Percentiles rank a stretch among this genome's conserved stretches.
These are phyloP conservation scores for Hymenoscyphus occultus DNA, from an alignment of 2,329 filamentous ascomycete species.

Conservation along the genomic window DNA sequence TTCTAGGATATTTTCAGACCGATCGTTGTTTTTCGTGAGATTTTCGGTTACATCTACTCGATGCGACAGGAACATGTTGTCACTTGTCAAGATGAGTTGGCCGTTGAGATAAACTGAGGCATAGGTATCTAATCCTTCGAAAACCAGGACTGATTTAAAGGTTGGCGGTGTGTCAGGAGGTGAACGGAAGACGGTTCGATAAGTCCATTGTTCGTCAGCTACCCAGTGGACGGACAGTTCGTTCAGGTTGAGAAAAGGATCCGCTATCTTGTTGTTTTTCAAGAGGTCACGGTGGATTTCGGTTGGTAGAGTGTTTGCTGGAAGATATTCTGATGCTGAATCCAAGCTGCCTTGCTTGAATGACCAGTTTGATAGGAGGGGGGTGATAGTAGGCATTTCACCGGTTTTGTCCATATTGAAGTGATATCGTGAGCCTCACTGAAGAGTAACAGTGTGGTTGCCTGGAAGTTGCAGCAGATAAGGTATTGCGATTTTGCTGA, in stretches of 20 bases:
- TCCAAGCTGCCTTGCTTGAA: background rate
- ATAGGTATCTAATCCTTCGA: background rate
- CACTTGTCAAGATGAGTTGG: background rate
- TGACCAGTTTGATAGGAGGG: background rate
- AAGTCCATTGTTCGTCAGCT: background rate
- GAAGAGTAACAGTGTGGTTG: too few species aligned
- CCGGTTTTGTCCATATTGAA: too few species aligned
- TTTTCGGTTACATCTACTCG: slow-evolving; percentile 46
- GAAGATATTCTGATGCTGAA: background rate
- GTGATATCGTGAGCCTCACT: too few species aligned
- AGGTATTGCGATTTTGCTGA: too few species aligned
- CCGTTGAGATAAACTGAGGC: background rate
- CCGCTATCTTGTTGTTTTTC: background rate
- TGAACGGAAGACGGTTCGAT: background rate
- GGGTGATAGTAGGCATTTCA: background rate
- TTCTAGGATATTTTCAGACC: slow-evolving; percentile 15
- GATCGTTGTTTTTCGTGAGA: slow-evolving; percentile 29
- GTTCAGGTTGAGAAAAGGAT: background rate
- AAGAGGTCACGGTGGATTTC: slow-evolving; percentile 3
- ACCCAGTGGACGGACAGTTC: background rate
- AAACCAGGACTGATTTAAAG: background rate
- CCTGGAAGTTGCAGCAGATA: too few species aligned
- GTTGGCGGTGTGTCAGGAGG: background rate
- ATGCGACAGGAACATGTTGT: slow-evolving; percentile 54
- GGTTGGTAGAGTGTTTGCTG: background rate